Percentiles rank a stretch among this genome's conserved stretches.
Conservation (phyloP, 2,329 filamentous ascomycete species). For the Talaromyces sp. region DNA sequence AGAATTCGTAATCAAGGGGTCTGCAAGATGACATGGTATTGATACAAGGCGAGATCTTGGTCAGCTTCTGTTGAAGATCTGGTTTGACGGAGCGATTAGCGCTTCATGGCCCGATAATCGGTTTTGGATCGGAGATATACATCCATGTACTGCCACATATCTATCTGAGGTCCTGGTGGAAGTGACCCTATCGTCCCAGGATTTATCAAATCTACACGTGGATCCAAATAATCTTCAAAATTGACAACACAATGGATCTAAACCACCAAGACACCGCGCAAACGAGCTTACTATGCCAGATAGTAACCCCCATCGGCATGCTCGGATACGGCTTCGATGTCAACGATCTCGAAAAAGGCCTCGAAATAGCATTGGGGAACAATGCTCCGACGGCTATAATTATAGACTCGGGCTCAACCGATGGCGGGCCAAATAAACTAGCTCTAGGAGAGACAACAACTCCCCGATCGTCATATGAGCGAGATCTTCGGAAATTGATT, state of each 20-base stretch:
- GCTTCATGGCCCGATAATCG: too few relatives aligned
- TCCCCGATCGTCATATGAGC: conserved; percentile 38
- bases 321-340: conserved; percentile 45
- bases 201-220: neutral
- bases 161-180: too few relatives aligned
- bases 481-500: conserved; percentile 43
- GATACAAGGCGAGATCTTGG: too few relatives aligned
- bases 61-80: too few relatives aligned
- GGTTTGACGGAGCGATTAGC: too few relatives aligned
- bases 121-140: too few relatives aligned
- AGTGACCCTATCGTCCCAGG: too few relatives aligned
- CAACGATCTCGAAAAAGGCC: conserved; percentile 42
- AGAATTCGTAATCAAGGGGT: too few relatives aligned
- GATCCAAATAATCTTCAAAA: neutral
- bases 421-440: conserved; percentile 27
- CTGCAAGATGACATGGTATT: too few relatives aligned
- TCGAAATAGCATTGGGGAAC: conserved; percentile 24
- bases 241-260: neutral
- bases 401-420: conserved; percentile 29
- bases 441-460: conserved; percentile 33
- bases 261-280: neutral
- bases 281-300: neutral
- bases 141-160: too few relatives aligned
- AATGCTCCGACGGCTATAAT: conserved; percentile 22
- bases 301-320: conserved; percentile 49